Evolutionary conservation across 2,329 filamentous ascomycete genomes (phyloP), one percentile per base, ranked within the genome.

Genomic region (Talaromyces sp.): DNA sequence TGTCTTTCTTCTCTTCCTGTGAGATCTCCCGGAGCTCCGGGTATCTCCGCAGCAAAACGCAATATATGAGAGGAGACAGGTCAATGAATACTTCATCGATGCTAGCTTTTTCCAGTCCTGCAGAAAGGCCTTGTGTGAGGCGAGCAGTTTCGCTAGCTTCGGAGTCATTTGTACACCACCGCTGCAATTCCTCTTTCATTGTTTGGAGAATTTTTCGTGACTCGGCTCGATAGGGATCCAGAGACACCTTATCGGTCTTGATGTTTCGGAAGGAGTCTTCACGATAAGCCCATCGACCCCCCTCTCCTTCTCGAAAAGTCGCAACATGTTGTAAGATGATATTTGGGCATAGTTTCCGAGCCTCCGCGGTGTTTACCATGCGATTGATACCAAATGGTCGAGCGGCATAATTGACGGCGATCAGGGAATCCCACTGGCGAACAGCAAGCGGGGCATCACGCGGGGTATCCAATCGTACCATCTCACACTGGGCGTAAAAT

Each of bases 61-160:
- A 80, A 70, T 95, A 89, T 3, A 97, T 82, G 55, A 97, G 88
- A 0, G 88, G 87, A 9, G 91, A 96, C 45, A 99, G 74, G 72
- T 99, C 94, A 55, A 97, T 77, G 67, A 97, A 99, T 8, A 97
- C 91, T 73, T 99, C 94, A 69, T 99, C 94, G 50, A 97, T 89
- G 66, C 91, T 88, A 16, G 93, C 94, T 70, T 97, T 99, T 77
- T 99, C 93, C 40, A 97, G 85, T 64, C 81, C 85, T 0, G 80
- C 69, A 16, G 77, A 69, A 3, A 58, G 27, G 1, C 55, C 60
- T 33, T 68, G 65, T 7, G 67, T 60, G 4, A 68, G 60, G 36
- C 40, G 37, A 40, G 61, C 51, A 4, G 55, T 20, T 29, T 57
- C 61, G 6, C 41, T 59, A 17, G 61, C 60, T 20, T 61, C 61